phyloP scores from a whole-genome alignment of 1,284 basidiomycete genomes.

The Boletus sp. region DNA sequence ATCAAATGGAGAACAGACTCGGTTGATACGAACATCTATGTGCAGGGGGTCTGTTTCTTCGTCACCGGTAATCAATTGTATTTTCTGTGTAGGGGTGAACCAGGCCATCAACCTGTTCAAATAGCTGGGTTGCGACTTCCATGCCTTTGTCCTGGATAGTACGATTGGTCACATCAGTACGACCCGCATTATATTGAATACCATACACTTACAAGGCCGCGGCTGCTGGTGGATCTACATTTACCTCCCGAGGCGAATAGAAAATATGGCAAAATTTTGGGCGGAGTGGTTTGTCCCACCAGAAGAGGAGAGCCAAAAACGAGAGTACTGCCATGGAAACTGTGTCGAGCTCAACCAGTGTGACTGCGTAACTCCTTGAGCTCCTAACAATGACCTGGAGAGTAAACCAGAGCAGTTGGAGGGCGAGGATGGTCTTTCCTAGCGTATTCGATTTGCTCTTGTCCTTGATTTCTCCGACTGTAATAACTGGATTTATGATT shows the following conservation, averaged over 20 bases:
- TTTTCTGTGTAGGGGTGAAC: neutral
- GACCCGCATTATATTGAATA: neutral
- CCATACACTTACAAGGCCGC: neutral
- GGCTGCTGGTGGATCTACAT: neutral
- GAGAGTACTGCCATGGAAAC: neutral
- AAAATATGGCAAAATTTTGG: neutral
- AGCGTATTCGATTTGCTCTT: neutral
- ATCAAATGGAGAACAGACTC: neutral
- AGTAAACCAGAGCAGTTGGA: neutral
- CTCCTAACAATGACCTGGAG: neutral
- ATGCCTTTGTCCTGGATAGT: neutral
- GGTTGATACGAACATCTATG: neutral
- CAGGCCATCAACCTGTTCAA: neutral
- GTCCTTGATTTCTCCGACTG: neutral
- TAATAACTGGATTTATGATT: conserved; percentile 4
- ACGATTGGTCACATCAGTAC: neutral
- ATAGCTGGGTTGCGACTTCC: neutral
- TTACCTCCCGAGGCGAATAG: neutral
- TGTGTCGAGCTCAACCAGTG: neutral
- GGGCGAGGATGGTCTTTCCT: neutral
- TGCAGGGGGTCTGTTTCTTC: neutral
- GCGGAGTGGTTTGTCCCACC: neutral
- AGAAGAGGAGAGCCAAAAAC: neutral
- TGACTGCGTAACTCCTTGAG: neutral
- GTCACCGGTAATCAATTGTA: neutral